Evolutionary conservation across 129 eudicot genomes (phyloP).

Genomic region (Centella asiatica): DNA sequence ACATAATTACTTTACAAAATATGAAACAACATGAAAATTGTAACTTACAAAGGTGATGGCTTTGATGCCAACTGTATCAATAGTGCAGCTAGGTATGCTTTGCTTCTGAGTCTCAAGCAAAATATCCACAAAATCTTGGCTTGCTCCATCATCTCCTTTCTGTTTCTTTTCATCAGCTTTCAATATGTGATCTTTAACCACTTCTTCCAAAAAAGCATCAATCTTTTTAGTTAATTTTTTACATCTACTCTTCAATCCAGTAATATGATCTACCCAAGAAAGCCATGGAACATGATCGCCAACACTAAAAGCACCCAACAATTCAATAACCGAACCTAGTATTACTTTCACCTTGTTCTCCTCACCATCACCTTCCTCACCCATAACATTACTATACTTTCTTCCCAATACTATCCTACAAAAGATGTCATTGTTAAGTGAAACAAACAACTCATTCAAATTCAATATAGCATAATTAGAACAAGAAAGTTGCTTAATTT

Average conservation of each 20-base stretch:
- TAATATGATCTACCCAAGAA: constrained; percentile 14
- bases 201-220: constrained; percentile 15
- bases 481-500: constrained; percentile 10
- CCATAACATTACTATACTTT: neutral
- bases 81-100: neutral
- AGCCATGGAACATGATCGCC: constrained; percentile 22
- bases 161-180: too few relatives aligned
- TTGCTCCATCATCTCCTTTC: neutral
- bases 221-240: constrained; percentile 4
- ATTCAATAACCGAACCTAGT: too few relatives aligned
- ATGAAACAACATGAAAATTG: neutral
- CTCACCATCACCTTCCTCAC: too few relatives aligned
- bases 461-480: neutral
- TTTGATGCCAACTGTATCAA: constrained; percentile 20
- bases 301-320: too few relatives aligned
- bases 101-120: constrained; percentile 23
- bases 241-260: constrained; percentile 8
- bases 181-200: constrained; percentile 5
- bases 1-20: neutral
- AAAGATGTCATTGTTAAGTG: constrained; percentile 1
- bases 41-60: constrained; percentile 23
- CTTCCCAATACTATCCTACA: constrained; percentile 12
- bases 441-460: neutral
- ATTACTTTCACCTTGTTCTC: too few relatives aligned
- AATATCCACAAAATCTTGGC: constrained; percentile 12